Evolutionary conservation across 352 stramenopile genomes (phyloP).

Genomic region (Phytopythium aichiense): DNA sequence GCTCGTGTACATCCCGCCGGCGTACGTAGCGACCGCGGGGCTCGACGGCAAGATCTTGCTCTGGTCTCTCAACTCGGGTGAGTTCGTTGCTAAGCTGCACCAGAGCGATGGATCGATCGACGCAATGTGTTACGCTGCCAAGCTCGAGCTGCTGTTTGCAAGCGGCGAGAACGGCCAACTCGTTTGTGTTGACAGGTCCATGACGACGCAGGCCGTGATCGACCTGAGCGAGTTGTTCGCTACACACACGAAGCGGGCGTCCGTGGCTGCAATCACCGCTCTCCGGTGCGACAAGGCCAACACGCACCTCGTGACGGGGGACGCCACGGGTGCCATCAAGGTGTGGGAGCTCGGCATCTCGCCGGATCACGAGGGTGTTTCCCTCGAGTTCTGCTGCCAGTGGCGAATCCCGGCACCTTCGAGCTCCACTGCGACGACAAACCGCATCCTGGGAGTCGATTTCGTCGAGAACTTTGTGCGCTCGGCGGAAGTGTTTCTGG

Average conservation of each 20-base stretch:
- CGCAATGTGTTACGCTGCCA: constrained; percentile 59
- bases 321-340: constrained; percentile 51
- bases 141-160: constrained; percentile 69
- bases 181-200: constrained; percentile 65
- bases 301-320: constrained; percentile 52
- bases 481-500: constrained; percentile 50
- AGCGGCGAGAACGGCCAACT: constrained; percentile 58
- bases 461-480: constrained; percentile 61
- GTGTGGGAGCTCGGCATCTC: constrained; percentile 63
- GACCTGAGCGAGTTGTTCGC: constrained; percentile 20
- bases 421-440: constrained; percentile 9
- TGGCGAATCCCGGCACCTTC: constrained; percentile 31
- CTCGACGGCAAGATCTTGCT: constrained; percentile 71
- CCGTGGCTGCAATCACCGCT: constrained; percentile 46
- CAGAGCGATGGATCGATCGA: constrained; percentile 64
- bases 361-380: constrained; percentile 45
- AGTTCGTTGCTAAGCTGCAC: constrained; percentile 57
- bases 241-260: constrained; percentile 9
- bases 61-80: constrained; percentile 77
- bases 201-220: constrained; percentile 49
- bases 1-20: constrained; percentile 64
- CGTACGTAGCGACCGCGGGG: constrained; percentile 62
- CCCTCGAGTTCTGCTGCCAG: constrained; percentile 51
- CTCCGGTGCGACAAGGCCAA: constrained; percentile 55
- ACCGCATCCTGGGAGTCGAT: constrained; percentile 43